These are phyloP conservation scores for Chrysophaeum taylorii DNA, from an alignment of 352 stramenopile species.

Conservation along the genomic window DNA sequence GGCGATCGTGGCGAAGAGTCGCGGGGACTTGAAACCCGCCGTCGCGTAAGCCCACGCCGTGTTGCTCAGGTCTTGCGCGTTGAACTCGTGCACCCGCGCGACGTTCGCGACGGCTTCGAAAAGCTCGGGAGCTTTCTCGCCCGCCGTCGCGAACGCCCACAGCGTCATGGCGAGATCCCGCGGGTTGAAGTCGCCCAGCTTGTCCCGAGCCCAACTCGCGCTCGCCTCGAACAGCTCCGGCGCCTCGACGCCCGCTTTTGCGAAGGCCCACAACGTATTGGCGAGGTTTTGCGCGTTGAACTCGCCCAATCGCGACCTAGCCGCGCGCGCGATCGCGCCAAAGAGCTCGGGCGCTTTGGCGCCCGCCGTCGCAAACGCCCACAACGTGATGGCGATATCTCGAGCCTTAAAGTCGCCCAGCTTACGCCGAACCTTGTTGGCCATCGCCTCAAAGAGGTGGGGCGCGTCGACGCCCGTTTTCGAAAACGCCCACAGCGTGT, in stretches of 20 bases:
- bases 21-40: conserved; percentile 32
- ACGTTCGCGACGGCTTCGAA: background rate
- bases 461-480: conserved; percentile 2
- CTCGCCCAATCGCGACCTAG: conserved; percentile 26
- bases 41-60: conserved; percentile 46
- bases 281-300: conserved; percentile 48
- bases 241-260: conserved; percentile 15
- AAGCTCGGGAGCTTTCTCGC: background rate
- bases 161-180: conserved; percentile 44
- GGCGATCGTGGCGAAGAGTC: conserved; percentile 36
- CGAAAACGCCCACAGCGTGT: conserved; percentile 44
- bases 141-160: conserved; percentile 47
- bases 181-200: conserved; percentile 36
- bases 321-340: conserved; percentile 31
- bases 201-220: background rate
- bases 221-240: background rate
- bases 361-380: conserved; percentile 33
- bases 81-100: conserved; percentile 32
- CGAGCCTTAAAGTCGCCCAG: conserved; percentile 36
- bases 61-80: conserved; percentile 51
- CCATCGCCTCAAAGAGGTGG: background rate
- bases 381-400: conserved; percentile 50
- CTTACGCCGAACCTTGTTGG: background rate
- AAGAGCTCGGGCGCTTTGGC: background rate
- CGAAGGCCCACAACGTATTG: conserved; percentile 47